Evolutionary conservation across 306 rosid genomes (phyloP).

Genomic region (Castanospermum australe): DNA sequence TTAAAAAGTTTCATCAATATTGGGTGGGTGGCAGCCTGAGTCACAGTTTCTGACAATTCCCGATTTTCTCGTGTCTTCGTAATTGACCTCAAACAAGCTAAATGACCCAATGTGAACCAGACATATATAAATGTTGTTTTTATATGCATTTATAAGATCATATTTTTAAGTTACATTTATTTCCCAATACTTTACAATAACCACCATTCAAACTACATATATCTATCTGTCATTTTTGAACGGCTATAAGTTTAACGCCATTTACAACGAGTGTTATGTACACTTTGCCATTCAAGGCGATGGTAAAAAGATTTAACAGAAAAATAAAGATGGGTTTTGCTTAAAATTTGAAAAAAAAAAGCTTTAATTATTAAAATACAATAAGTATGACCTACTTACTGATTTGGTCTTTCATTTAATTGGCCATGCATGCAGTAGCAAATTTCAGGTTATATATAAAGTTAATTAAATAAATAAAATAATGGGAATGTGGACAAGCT

Average conservation of each 20-base stretch:
- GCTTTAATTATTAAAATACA: not conserved
- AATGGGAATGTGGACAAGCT: not conserved
- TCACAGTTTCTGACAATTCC: not conserved
- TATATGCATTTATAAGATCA: too few species aligned
- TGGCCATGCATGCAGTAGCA: not conserved
- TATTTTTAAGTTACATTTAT: too few species aligned
- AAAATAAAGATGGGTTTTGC: not conserved
- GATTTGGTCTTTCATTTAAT: not conserved
- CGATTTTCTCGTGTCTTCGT: not conserved
- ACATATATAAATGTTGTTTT: too few species aligned
- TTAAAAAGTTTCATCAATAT: not conserved
- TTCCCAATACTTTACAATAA: too few species aligned
- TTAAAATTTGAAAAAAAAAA: not conserved
- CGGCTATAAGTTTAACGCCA: too few species aligned
- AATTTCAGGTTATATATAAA: not conserved
- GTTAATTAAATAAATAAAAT: not conserved
- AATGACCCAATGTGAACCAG: too few species aligned
- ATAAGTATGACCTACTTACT: not conserved
- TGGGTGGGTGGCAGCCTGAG: too few species aligned
- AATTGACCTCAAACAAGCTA: too few species aligned
- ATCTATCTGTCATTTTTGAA: too few species aligned
- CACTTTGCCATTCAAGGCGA: too few species aligned
- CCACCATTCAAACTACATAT: too few species aligned
- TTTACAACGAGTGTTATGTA: too few species aligned
- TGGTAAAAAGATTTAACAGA: slow-evolving; percentile 29